A percentile compares a stretch with the other conserved stretches of the same genome.
These are phyloP conservation scores for Terfezia claveryi DNA, from an alignment of 495 filamentous ascomycete species.

Conservation along the genomic window DNA sequence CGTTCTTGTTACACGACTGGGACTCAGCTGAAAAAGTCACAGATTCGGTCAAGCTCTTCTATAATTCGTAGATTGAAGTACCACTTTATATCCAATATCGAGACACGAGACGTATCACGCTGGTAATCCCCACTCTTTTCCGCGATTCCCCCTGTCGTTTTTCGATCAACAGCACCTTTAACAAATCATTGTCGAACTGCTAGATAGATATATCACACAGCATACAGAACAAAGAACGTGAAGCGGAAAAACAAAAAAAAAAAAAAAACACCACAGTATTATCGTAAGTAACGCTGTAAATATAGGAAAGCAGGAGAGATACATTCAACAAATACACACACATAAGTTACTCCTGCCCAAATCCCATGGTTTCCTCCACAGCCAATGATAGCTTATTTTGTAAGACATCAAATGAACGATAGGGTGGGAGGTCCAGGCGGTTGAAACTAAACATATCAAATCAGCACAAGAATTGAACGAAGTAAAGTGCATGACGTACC, in stretches of 20 bases:
- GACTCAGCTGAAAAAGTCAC: no score
- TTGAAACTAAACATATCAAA: conserved; percentile 50
- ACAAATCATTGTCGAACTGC: no score
- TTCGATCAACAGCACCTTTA: no score
- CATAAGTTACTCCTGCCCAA: conserved; percentile 66
- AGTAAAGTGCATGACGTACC: conserved; percentile 34
- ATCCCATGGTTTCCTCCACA: conserved; percentile 96
- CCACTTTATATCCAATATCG: no score
- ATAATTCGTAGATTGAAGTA: no score
- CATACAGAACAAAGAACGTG: not conserved
- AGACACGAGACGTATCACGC: not conserved
- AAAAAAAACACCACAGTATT: not conserved
- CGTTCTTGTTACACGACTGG: no score
- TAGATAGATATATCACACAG: no score
- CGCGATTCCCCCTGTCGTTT: no score
- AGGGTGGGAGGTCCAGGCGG: conserved; percentile 83
- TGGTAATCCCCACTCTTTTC: not conserved
- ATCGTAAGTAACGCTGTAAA: not conserved
- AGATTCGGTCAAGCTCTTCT: no score
- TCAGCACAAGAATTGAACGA: not conserved
- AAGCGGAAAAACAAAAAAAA: not conserved
- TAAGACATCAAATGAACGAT: conserved; percentile 67
- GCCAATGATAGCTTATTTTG: conserved; percentile 81
- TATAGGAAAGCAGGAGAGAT: not conserved
- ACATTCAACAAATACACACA: not conserved